A percentile compares a stretch with the other conserved stretches of the same genome.
Conservation (phyloP, 176 grass and related monocot species). For the Paspalum notatum region DNA sequence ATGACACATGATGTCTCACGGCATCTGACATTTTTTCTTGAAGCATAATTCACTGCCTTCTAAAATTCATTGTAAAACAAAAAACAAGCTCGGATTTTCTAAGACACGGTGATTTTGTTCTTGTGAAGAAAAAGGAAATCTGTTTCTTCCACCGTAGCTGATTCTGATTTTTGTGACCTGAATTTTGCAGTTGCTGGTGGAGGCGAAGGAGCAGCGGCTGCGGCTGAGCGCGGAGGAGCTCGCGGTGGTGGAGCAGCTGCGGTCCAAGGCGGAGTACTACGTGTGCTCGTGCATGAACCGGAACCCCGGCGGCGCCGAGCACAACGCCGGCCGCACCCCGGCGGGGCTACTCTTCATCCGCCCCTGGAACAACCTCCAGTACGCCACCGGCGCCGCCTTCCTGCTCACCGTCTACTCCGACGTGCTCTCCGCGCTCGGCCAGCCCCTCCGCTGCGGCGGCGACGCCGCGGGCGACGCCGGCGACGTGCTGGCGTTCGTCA, state of each 20-base stretch:
- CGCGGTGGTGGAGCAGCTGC: conserved; percentile 55
- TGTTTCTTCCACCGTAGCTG: not conserved
- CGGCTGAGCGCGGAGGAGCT: conserved; percentile 39
- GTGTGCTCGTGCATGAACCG: conserved; percentile 80
- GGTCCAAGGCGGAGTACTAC: conserved; percentile 68
- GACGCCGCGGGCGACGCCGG: not conserved
- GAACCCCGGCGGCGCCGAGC: conserved; percentile 54
- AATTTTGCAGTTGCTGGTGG: conserved; percentile 61
- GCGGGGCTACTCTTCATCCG: conserved; percentile 82
- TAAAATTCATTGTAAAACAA: not conserved
- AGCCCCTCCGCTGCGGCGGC: conserved; percentile 49
- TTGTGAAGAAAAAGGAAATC: not conserved
- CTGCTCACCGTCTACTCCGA: conserved; percentile 73
- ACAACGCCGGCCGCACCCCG: conserved; percentile 78
- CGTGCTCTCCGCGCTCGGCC: conserved; percentile 42
- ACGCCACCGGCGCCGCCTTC: conserved; percentile 74
- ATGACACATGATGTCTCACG: not conserved
- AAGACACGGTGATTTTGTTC: not conserved
- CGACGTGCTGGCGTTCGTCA: conserved; percentile 64
- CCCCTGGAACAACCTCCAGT: conserved; percentile 93
- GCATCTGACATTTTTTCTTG: not conserved
- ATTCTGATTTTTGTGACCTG: not conserved
- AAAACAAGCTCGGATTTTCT: not conserved
- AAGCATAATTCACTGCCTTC: not conserved
- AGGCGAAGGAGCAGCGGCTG: conserved; percentile 42